phyloP scores from a whole-genome alignment of 2,329 filamentous ascomycete species.

The Cordyceps militaris region DNA sequence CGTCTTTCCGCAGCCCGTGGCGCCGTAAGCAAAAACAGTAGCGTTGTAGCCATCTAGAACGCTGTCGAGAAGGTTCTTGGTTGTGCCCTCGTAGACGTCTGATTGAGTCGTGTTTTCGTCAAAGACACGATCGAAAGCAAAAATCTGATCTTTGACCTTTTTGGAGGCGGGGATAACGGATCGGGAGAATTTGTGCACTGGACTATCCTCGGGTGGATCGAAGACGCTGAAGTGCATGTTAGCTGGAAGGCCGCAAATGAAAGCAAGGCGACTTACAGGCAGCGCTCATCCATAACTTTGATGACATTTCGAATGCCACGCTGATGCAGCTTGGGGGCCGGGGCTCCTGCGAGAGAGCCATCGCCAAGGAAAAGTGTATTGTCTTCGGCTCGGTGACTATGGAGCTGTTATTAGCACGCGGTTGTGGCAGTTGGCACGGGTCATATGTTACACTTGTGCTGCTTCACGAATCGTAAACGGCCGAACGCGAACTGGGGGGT shows the following conservation, averaged over 20 bases:
- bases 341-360: slow-evolving; percentile 82
- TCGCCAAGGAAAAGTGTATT: slow-evolving; percentile 91
- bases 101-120: slow-evolving; percentile 89
- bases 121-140: slow-evolving; percentile 93
- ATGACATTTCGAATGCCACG: slow-evolving; percentile 87
- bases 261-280: slow-evolving; percentile 61
- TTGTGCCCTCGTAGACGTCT: slow-evolving; percentile 93
- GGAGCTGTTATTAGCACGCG: slow-evolving; percentile 9
- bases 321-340: slow-evolving; percentile 74
- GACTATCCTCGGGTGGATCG: slow-evolving; percentile 91
- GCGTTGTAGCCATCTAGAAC: slow-evolving; percentile 98
- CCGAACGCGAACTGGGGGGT: slow-evolving; percentile 54
- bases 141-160: slow-evolving; percentile 94
- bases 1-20: slow-evolving; percentile 96
- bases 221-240: slow-evolving; percentile 62
- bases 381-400: slow-evolving; percentile 65
- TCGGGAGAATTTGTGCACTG: slow-evolving; percentile 78
- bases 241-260: background rate
- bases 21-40: slow-evolving; percentile 96
- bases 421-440: background rate
- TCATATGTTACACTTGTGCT: slow-evolving; percentile 67
- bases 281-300: slow-evolving; percentile 93
- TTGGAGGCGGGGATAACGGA: slow-evolving; percentile 79
- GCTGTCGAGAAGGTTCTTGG: slow-evolving; percentile 81
- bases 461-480: slow-evolving; percentile 85